Percentiles rank a stretch among this genome's conserved stretches.
These are phyloP conservation scores for Xanthoparmelia taractica DNA, from an alignment of 495 filamentous ascomycete genomes.

Conservation along the genomic window DNA sequence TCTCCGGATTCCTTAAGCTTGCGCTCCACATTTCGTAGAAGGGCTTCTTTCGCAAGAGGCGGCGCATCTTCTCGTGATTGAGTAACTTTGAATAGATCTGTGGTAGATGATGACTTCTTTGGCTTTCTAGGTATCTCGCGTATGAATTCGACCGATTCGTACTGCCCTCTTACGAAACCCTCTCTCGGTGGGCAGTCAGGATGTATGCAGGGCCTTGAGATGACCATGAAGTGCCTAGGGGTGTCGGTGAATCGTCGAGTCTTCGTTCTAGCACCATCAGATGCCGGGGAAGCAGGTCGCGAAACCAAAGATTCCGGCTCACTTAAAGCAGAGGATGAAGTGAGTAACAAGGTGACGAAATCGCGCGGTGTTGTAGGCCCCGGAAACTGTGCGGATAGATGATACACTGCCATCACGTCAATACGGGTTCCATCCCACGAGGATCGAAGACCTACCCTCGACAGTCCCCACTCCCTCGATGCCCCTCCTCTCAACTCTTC, in stretches of 20 bases:
- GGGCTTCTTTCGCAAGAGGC: conserved; percentile 22
- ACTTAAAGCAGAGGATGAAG: conserved; percentile 34
- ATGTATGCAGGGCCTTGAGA: conserved; percentile 77
- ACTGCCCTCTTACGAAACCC: conserved; percentile 73
- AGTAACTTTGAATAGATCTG: conserved; percentile 28
- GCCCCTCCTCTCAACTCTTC: conserved; percentile 51
- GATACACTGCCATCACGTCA: conserved; percentile 53
- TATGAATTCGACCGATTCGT: conserved; percentile 89
- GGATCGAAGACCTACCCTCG: conserved; percentile 40
- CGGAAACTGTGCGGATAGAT: conserved; percentile 82
- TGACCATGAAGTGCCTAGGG: conserved; percentile 69
- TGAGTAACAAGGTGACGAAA: conserved; percentile 72
- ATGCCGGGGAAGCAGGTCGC: conserved; percentile 25
- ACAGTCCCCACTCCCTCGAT: conserved; percentile 49
- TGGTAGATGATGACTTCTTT: conserved; percentile 29
- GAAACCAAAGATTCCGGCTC: conserved; percentile 19
- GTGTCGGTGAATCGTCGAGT: conserved; percentile 20
- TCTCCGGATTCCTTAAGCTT: neutral
- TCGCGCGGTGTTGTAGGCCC: conserved; percentile 81
- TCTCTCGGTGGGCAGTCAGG: conserved; percentile 57
- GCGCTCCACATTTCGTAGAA: conserved; percentile 21
- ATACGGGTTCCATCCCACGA: neutral
- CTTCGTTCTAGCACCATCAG: conserved; percentile 19
- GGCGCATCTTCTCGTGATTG: conserved; percentile 9
- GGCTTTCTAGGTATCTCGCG: conserved; percentile 59